phyloP scores from a whole-genome alignment of 345 rosid species.

The Eucalyptus pumila region DNA sequence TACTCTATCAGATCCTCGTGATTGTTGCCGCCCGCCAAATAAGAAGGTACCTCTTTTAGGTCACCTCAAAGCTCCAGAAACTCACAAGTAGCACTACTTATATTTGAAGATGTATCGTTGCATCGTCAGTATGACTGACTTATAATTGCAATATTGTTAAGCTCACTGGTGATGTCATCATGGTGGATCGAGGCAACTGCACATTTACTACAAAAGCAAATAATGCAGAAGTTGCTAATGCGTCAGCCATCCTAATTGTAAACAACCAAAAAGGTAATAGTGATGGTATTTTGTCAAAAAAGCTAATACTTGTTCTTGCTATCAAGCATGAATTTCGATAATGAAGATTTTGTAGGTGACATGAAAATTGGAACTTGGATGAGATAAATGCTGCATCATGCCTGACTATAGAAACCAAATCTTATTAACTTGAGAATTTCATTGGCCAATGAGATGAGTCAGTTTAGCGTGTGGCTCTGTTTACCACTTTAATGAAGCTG shows the following conservation, averaged over 20 bases:
- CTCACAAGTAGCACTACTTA: background rate
- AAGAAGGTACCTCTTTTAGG: slow-evolving; percentile 39
- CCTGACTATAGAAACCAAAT: background rate
- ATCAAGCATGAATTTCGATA: background rate
- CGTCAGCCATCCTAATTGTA: slow-evolving; percentile 83
- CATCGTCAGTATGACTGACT: background rate
- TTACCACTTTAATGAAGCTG: background rate
- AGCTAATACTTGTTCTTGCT: background rate
- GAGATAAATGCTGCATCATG: background rate
- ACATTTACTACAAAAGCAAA: slow-evolving; percentile 84
- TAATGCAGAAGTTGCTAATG: slow-evolving; percentile 81
- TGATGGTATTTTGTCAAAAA: background rate
- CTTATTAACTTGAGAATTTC: background rate
- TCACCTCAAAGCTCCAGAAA: background rate
- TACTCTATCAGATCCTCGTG: slow-evolving; percentile 72
- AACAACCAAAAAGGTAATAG: slow-evolving; percentile 79
- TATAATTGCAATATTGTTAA: slow-evolving; percentile 14
- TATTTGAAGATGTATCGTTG: background rate
- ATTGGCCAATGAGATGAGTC: background rate
- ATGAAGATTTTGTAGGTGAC: background rate
- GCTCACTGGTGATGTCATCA: slow-evolving; percentile 67
- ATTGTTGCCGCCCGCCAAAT: slow-evolving; percentile 61
- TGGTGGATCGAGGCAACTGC: slow-evolving; percentile 93
- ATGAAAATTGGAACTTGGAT: background rate
- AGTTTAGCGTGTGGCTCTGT: background rate